These are phyloP conservation scores for Xylaria sp. DNA, from an alignment of 2,329 filamentous ascomycete species.

Conservation along the genomic window DNA sequence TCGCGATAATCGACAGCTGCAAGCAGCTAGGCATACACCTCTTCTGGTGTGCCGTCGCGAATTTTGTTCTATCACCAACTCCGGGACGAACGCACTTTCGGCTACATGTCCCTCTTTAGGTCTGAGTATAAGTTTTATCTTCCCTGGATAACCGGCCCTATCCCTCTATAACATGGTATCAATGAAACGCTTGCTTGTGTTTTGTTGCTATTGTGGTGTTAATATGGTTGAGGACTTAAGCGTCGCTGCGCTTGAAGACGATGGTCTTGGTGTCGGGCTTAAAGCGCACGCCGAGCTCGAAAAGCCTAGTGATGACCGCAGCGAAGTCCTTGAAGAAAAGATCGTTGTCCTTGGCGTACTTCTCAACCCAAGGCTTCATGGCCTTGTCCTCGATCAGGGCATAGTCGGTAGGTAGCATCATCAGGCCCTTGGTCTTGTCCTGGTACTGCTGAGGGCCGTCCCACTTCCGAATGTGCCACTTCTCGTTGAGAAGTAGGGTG, in stretches of 20 bases:
- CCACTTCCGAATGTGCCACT: slow-evolving; percentile 94
- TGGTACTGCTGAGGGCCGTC: slow-evolving; percentile 84
- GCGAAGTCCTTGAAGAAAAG: slow-evolving; percentile 94
- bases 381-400: slow-evolving; percentile 87
- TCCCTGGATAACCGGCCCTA: slow-evolving; percentile 13
- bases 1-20: slow-evolving; percentile 9
- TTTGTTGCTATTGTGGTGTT: slow-evolving; percentile 25
- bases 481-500: slow-evolving; percentile 86
- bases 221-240: slow-evolving; percentile 45
- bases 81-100: neutral
- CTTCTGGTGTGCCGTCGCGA: neutral
- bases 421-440: slow-evolving; percentile 86
- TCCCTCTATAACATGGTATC: slow-evolving; percentile 35
- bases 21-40: neutral
- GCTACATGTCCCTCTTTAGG: neutral
- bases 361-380: slow-evolving; percentile 82
- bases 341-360: slow-evolving; percentile 91
- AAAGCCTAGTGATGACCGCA: slow-evolving; percentile 80
- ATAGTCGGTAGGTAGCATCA: slow-evolving; percentile 98
- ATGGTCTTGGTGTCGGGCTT: slow-evolving; percentile 69
- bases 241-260: slow-evolving; percentile 69
- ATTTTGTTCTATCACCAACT: slow-evolving; percentile 1
- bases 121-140: slow-evolving; percentile 37
- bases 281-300: slow-evolving; percentile 95
- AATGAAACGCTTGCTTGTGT: slow-evolving; percentile 28